phyloP scores from a whole-genome alignment of 768 basidiomycete species.

The Tubosaeta sp. region DNA sequence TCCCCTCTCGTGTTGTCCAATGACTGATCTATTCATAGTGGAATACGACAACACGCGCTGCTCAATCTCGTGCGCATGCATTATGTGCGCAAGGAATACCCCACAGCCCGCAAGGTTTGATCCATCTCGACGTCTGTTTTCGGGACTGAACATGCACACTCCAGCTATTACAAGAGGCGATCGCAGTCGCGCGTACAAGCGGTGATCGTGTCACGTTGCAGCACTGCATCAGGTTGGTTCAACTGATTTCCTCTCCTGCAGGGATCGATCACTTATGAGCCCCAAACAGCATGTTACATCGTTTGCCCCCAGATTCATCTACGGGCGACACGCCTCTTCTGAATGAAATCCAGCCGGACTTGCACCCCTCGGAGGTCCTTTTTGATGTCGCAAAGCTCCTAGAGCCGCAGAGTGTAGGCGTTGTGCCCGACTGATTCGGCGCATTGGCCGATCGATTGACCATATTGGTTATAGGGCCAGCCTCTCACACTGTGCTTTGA shows the following conservation, averaged over 20 bases:
- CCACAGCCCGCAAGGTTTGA: conserved; percentile 62
- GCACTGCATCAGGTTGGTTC: conserved; percentile 68
- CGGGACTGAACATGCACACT: conserved; percentile 2
- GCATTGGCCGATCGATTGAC: conserved; percentile 7
- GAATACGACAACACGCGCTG: conserved; percentile 74
- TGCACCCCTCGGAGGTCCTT: conserved; percentile 73
- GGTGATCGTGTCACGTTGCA: conserved; percentile 71
- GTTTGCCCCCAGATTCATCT: conserved; percentile 48
- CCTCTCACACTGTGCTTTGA: conserved; percentile 66
- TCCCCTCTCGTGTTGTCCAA: background rate
- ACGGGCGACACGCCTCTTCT: conserved; percentile 45
- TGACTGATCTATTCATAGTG: conserved; percentile 38
- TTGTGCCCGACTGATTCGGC: background rate
- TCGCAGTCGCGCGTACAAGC: conserved; percentile 67
- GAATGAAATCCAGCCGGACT: conserved; percentile 71
- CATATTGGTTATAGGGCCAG: conserved; percentile 48
- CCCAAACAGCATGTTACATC: conserved; percentile 58
- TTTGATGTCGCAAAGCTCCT: conserved; percentile 77
- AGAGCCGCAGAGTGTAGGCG: conserved; percentile 54
- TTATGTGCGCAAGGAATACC: conserved; percentile 62
- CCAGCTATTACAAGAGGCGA: conserved; percentile 72
- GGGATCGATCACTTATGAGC: conserved; percentile 11
- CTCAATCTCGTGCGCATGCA: conserved; percentile 77
- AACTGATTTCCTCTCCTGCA: background rate
- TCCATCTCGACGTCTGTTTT: background rate